Evolutionary conservation across 1,139 yeast genomes (phyloP).

Genomic region (Debaryomyces coudertii): DNA sequence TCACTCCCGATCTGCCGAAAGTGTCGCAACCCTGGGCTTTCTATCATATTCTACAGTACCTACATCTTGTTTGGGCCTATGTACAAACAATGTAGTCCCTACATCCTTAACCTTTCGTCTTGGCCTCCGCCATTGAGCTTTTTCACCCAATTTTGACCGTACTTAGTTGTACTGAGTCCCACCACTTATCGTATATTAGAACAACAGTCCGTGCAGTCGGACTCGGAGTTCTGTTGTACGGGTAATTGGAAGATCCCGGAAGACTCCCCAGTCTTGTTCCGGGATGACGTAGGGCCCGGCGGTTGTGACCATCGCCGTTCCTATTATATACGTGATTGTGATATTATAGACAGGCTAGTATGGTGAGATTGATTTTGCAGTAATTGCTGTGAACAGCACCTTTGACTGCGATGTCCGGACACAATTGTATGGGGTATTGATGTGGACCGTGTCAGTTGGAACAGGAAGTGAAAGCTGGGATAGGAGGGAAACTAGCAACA

Average conservation of each 20-base stretch:
- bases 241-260: neutral
- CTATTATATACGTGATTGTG: neutral
- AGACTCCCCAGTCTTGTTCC: neutral
- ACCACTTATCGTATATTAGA: neutral
- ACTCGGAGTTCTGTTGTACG: constrained; percentile 3
- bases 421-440: too few species aligned
- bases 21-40: neutral
- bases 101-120: neutral
- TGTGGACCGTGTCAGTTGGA: too few species aligned
- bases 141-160: neutral
- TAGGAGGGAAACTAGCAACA: too few species aligned
- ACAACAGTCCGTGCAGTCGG: neutral
- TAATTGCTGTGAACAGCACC: neutral
- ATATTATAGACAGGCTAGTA: neutral
- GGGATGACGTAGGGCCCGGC: neutral
- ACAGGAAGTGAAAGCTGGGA: too few species aligned
- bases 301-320: neutral
- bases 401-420: neutral
- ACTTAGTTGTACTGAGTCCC: neutral
- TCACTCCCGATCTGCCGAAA: constrained; percentile 19
- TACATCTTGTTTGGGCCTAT: neutral
- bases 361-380: neutral
- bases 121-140: neutral
- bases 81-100: neutral
- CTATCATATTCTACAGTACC: neutral